These are phyloP conservation scores for Daldinia sp. DNA, from an alignment of 2,329 filamentous ascomycete species.

Conservation along the genomic window DNA sequence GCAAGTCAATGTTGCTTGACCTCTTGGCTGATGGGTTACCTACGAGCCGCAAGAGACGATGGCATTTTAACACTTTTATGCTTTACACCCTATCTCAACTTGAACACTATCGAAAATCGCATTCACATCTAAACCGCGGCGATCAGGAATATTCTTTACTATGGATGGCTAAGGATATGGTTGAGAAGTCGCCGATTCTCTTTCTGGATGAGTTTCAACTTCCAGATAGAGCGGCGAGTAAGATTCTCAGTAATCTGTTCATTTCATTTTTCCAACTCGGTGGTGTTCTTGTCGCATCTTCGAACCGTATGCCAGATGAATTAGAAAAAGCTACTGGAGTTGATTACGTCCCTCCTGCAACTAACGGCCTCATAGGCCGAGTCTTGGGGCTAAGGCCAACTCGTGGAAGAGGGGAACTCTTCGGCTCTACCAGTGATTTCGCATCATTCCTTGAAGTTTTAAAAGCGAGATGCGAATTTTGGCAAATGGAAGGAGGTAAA, in stretches of 20 bases:
- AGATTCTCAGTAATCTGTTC: conserved; percentile 83
- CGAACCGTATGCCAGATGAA: conserved; percentile 87
- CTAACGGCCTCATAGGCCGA: conserved; percentile 63
- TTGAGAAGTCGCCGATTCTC: conserved; percentile 79
- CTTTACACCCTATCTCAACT: conserved; percentile 79
- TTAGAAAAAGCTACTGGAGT: conserved; percentile 79
- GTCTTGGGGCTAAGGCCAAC: conserved; percentile 58
- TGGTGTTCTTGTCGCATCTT: conserved; percentile 82
- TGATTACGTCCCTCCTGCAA: conserved; percentile 69
- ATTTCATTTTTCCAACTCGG: conserved; percentile 85
- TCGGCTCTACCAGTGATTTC: conserved; percentile 77
- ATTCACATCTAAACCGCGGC: conserved; percentile 40
- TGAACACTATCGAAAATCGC: conserved; percentile 69
- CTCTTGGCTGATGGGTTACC: conserved; percentile 83
- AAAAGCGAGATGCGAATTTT: conserved; percentile 82
- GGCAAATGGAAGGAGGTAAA: conserved; percentile 81
- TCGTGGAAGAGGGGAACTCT: conserved; percentile 62
- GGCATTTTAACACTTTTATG: conserved; percentile 92
- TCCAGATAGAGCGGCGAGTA: conserved; percentile 80
- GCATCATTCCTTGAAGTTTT: conserved; percentile 80
- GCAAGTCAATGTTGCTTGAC: conserved; percentile 88
- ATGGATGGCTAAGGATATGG: conserved; percentile 80
- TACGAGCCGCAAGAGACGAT: conserved; percentile 77
- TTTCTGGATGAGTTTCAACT: conserved; percentile 89
- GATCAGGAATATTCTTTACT: conserved; percentile 74